Evolutionary conservation across 441 rosid genomes (phyloP).

Genomic region (Theobroma grandiflorum): DNA sequence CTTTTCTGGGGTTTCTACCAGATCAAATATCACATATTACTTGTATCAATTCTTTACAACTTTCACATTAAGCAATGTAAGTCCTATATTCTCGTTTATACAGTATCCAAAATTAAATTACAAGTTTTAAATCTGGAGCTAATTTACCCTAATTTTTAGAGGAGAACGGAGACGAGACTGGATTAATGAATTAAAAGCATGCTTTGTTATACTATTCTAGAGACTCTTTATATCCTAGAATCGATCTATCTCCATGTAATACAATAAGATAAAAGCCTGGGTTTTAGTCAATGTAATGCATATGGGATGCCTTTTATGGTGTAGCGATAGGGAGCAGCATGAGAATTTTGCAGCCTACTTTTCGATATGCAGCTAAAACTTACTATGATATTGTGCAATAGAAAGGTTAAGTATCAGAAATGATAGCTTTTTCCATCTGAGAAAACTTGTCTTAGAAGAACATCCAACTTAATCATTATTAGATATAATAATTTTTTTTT

Average conservation of each 20-base stretch:
- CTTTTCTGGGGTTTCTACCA: not conserved
- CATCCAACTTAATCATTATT: conserved; percentile 23
- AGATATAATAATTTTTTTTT: not conserved
- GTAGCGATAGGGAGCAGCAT: conserved; percentile 3
- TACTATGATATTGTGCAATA: not conserved
- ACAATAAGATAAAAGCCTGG: not conserved
- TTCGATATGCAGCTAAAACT: not conserved
- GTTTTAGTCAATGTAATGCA: not conserved
- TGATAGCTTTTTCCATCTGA: conserved; percentile 11
- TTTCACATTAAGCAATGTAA: not conserved
- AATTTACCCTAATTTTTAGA: not conserved
- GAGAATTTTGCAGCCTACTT: not conserved
- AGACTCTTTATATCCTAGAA: not conserved
- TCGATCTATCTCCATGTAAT: not conserved
- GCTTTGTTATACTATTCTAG: not conserved
- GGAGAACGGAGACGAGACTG: not conserved
- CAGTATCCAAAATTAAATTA: not conserved
- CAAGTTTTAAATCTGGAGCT: not conserved
- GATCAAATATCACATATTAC: not conserved
- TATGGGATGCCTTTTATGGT: not conserved
- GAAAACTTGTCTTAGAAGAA: conserved; percentile 33
- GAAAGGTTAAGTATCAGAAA: conserved; percentile 21
- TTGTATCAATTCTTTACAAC: not conserved
- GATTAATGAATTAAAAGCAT: not conserved
- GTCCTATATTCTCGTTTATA: not conserved